Conservation (phyloP, 345 rosid genomes). For the Gossypium ekmanianum region DNA sequence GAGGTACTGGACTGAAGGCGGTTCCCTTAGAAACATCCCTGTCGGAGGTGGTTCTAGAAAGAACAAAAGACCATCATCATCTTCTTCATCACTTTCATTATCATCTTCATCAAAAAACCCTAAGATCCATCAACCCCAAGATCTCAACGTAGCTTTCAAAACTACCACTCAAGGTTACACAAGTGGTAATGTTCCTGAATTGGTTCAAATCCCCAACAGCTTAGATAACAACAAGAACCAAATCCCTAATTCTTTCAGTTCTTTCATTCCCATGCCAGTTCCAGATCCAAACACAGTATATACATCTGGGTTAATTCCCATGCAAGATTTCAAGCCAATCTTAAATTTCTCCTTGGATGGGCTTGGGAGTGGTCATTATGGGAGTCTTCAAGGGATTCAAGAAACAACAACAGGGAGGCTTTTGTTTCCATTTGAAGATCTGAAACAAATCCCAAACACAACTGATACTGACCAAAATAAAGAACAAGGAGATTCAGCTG, state of each 20-base stretch:
- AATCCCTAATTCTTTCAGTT: conserved; percentile 33
- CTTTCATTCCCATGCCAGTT: conserved; percentile 64
- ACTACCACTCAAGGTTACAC: conserved; percentile 42
- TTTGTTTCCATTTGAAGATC: conserved; percentile 88
- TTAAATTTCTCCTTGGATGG: conserved; percentile 79
- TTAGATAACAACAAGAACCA: conserved; percentile 35
- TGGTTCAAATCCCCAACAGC: conserved; percentile 45
- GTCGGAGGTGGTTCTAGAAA: conserved; percentile 98
- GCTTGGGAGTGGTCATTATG: conserved; percentile 44
- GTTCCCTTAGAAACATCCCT: conserved; percentile 88
- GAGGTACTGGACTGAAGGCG: conserved; percentile 99
- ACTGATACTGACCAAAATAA: conserved; percentile 38
- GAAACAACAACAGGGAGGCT: conserved; percentile 53
- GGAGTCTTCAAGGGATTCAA: conserved; percentile 40
- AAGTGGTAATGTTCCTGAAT: conserved; percentile 41
- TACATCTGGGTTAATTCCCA: conserved; percentile 45
- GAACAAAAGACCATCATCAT: conserved; percentile 73
- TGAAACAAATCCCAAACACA: conserved; percentile 67
- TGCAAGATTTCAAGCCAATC: conserved; percentile 75
- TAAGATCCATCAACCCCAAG: conserved; percentile 57
- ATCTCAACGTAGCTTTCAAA: conserved; percentile 71
- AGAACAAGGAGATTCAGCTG: conserved; percentile 52
- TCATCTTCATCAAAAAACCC: conserved; percentile 44
- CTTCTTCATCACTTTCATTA: conserved; percentile 15
- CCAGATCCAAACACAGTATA: conserved; percentile 50